Percentiles rank a stretch among this genome's conserved stretches.
phyloP scores from a whole-genome alignment of 306 rosid species.

The Begonia loranthoides region DNA sequence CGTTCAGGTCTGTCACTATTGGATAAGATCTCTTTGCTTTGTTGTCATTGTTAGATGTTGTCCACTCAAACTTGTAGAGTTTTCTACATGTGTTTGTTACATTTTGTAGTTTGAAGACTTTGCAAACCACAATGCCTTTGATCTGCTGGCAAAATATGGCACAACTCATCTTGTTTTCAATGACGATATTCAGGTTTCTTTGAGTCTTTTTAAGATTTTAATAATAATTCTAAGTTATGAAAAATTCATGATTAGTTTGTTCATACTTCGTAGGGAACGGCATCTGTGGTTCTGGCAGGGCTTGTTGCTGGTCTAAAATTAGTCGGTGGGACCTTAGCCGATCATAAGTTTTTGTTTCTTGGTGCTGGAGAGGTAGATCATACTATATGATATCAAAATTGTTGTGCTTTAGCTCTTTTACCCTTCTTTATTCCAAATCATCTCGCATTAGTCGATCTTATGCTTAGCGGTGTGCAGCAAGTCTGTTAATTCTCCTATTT shows the following conservation, averaged over 20 bases:
- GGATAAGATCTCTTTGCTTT: constrained; percentile 8
- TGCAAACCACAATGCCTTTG: constrained; percentile 98
- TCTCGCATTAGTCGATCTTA: too few relatives aligned
- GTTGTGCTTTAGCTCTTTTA: neutral
- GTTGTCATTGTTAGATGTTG: constrained; percentile 6
- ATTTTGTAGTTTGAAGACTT: constrained; percentile 86
- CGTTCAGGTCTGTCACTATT: constrained; percentile 45
- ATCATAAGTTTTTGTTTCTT: constrained; percentile 77
- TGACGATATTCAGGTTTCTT: constrained; percentile 77
- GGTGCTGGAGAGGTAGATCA: constrained; percentile 91
- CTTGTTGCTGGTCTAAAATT: constrained; percentile 53
- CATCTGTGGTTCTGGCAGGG: constrained; percentile 96
- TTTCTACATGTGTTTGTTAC: constrained; percentile 14
- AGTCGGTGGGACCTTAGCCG: constrained; percentile 64
- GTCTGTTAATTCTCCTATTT: too few relatives aligned
- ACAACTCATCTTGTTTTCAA: constrained; percentile 92
- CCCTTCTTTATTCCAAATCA: too few relatives aligned
- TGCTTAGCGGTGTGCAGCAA: too few relatives aligned
- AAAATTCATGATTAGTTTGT: constrained; percentile 1
- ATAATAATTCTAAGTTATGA: neutral
- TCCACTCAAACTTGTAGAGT: constrained; percentile 3
- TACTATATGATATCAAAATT: neutral
- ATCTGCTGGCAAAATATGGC: constrained; percentile 69
- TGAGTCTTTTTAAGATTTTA: neutral
- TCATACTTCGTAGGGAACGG: constrained; percentile 59